Base-by-base conservation (phyloP, 2,329 filamentous ascomycete species). In the Acrodontium crateriforme region DNA sequence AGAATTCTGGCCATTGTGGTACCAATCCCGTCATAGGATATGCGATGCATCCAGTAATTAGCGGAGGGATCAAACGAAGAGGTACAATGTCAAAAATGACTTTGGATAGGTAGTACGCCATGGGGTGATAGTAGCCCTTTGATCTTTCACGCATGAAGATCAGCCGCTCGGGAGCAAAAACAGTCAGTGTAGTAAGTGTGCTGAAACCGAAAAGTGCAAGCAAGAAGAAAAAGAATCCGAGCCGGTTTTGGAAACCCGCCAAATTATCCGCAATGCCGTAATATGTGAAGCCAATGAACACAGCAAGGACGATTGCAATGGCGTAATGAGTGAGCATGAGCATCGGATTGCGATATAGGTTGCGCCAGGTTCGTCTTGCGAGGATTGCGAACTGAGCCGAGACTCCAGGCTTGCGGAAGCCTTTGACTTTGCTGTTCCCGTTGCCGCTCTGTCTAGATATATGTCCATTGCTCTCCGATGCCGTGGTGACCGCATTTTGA, bases 251-350 rank as follows among this genome's bases (percentile, higher is more conserved):
- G 68, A 98, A 98, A 18, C 91, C 89, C 36, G 83, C 78, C 42
- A 98, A 92, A 47, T 98, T 85, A 47, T 93, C 84, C 1, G 85
- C 93, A 25, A 98, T 65, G 2, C 87, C 89, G 45, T 95, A 98
- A 62, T 95, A 98, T 9, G 98, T 68, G 55, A 81, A 95, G 3
- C 89, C 89, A 2, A 87, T 85, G 32, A 98, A 78, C 4, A 95
- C 87, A 2, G 85, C 89, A 5, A 98, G 69, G 0, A 95, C 60
- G 35, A 98, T 95, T 6, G 89, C 84, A 41, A 94, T 95, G 19
- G 89, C 89, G 50, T 95, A 98, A 57, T 98, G 89, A 0, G 85
- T 94, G 32, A 98, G 69, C 89, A 98, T 98, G 34, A 98, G 63
- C 71, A 95, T 85, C 2, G 89, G 89, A 53, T 98, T 94, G 32